Evolutionary conservation across 176 grass and related monocot genomes (phyloP).

Genomic region (Carex littledalei): DNA sequence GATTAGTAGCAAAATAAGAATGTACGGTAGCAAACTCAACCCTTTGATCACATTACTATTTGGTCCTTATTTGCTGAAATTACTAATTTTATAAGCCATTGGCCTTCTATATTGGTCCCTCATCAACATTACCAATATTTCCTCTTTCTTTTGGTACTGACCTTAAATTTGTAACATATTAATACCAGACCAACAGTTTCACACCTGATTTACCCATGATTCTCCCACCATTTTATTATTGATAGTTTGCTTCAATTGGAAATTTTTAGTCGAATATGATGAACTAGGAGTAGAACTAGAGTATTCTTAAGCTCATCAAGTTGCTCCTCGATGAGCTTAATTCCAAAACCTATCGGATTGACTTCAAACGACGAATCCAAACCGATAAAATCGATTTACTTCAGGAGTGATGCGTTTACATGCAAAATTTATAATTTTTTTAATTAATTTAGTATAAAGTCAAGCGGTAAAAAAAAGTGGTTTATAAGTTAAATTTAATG

Average conservation of each 20-base stretch:
- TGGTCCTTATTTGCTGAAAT: background rate
- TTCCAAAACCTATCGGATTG: too few relatives aligned
- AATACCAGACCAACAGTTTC: background rate
- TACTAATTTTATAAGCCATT: background rate
- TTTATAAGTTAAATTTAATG: too few relatives aligned
- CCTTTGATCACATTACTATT: background rate
- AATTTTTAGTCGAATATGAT: background rate
- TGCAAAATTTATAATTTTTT: too few relatives aligned
- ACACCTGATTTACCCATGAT: background rate
- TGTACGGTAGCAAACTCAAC: background rate
- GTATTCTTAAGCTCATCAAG: too few relatives aligned
- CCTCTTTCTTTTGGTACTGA: background rate
- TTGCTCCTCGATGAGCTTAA: too few relatives aligned
- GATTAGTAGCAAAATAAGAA: constrained; percentile 1
- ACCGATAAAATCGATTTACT: too few relatives aligned
- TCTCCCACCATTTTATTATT: background rate
- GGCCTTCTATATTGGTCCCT: background rate
- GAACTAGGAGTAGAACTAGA: background rate
- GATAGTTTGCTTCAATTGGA: background rate
- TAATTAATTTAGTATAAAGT: too few relatives aligned
- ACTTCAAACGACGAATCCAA: too few relatives aligned
- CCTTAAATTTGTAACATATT: background rate
- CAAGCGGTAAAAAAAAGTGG: too few relatives aligned
- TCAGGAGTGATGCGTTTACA: too few relatives aligned
- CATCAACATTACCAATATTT: background rate